Evolutionary conservation across 257 asterid genomes (phyloP).

Genomic region (Ocimum tenuiflorum): DNA sequence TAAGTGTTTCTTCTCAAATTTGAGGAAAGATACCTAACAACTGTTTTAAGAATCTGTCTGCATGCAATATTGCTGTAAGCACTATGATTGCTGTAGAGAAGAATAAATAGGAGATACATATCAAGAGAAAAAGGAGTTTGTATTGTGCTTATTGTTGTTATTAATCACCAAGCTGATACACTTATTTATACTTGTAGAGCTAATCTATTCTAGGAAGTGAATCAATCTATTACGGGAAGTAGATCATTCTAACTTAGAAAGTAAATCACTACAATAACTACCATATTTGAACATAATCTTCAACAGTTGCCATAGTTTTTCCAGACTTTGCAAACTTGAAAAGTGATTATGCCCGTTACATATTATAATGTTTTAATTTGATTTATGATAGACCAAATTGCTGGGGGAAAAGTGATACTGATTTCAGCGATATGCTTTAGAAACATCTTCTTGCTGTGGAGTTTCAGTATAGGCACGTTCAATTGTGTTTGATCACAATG

Average conservation of each 20-base stretch:
- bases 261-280: too few species aligned
- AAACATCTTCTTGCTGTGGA: background rate
- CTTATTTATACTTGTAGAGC: too few species aligned
- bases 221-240: too few species aligned
- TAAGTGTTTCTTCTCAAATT: conserved; percentile 36
- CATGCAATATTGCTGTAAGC: background rate
- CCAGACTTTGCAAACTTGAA: background rate
- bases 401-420: background rate
- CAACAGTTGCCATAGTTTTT: background rate
- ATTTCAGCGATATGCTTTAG: background rate
- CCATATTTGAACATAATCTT: too few species aligned
- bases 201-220: too few species aligned
- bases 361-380: background rate
- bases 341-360: background rate
- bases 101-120: too few species aligned
- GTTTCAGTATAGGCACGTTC: background rate
- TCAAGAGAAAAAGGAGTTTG: too few species aligned
- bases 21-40: background rate
- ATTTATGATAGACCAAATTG: background rate
- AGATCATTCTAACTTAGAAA: too few species aligned
- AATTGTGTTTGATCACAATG: background rate
- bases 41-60: background rate
- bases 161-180: too few species aligned
- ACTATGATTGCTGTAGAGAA: background rate
- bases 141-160: too few species aligned